Conservation (phyloP, 148 eudicot species). For the Dianthus caryophyllus region DNA sequence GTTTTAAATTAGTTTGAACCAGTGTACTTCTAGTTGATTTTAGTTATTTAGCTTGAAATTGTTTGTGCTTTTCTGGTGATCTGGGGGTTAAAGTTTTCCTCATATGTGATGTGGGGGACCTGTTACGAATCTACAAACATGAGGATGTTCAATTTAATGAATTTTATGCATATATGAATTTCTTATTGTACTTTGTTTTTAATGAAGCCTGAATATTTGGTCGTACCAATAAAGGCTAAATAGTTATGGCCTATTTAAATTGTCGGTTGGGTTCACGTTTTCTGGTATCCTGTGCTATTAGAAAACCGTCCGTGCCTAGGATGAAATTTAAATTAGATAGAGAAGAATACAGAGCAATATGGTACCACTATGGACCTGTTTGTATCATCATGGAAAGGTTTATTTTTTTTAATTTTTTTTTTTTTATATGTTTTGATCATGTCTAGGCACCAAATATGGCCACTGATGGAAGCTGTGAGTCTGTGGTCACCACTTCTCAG, state of each 20-base stretch:
- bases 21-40: background rate
- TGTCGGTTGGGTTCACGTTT: constrained; percentile 10
- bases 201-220: background rate
- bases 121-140: no score
- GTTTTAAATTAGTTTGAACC: background rate
- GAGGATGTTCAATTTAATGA: no score
- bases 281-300: background rate
- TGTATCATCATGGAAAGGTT: constrained; percentile 6
- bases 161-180: constrained; percentile 2
- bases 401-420: no score
- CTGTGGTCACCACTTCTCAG: constrained; percentile 63
- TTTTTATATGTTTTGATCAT: background rate
- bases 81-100: no score
- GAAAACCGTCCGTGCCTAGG: background rate
- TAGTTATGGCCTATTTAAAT: constrained; percentile 17
- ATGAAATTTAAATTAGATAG: constrained; percentile 4
- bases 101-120: no score
- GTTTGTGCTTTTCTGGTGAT: background rate
- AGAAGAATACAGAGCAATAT: background rate
- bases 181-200: constrained; percentile 14
- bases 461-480: constrained; percentile 75
- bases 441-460: constrained; percentile 49
- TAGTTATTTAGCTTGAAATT: background rate
- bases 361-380: background rate
- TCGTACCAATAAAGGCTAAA: constrained; percentile 7